A percentile compares a stretch with the other conserved stretches of the same genome.
These are phyloP conservation scores for Penicillium aurantiogriseum DNA, from an alignment of 2,329 filamentous ascomycete genomes.

Conservation along the genomic window DNA sequence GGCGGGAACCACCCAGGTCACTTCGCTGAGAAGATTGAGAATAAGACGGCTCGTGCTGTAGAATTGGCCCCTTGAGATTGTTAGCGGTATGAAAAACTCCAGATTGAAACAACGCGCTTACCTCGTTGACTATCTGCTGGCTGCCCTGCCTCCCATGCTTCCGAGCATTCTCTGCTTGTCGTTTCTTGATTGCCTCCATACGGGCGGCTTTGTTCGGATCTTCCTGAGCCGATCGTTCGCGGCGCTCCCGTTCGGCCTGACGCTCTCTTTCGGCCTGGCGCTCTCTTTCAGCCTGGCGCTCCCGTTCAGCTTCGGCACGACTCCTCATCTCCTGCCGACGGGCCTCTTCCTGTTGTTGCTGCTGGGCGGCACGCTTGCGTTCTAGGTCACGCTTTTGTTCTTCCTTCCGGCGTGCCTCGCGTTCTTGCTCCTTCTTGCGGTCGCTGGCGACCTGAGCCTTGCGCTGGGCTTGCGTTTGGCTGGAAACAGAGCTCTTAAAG, in stretches of 20 bases:
- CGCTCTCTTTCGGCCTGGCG: not conserved
- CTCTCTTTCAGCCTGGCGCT: slow-evolving; percentile 45
- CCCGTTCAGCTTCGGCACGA: slow-evolving; percentile 54
- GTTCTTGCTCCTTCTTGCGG: slow-evolving; percentile 73
- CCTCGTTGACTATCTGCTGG: slow-evolving; percentile 40
- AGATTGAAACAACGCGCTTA: slow-evolving; percentile 23
- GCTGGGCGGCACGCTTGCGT: slow-evolving; percentile 65
- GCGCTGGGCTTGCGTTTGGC: slow-evolving; percentile 60
- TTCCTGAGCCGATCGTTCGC: slow-evolving; percentile 49
- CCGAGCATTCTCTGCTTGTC: slow-evolving; percentile 48
- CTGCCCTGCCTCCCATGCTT: slow-evolving; percentile 48
- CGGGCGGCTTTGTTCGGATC: slow-evolving; percentile 67
- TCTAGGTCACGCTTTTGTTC: slow-evolving; percentile 81
- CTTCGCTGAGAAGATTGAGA: slow-evolving; percentile 39
- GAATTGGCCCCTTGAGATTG: slow-evolving; percentile 20
- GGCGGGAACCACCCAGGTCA: slow-evolving; percentile 52
- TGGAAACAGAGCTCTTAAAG: slow-evolving; percentile 64
- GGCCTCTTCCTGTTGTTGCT: slow-evolving; percentile 55
- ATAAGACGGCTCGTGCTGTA: slow-evolving; percentile 33
- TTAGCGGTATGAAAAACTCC: slow-evolving; percentile 1
- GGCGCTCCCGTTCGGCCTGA: slow-evolving; percentile 44
- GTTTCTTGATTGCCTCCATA: slow-evolving; percentile 58
- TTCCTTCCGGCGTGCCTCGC: slow-evolving; percentile 72
- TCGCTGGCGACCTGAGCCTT: slow-evolving; percentile 74
- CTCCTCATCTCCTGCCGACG: slow-evolving; percentile 63